Base-by-base conservation (phyloP, 2,329 filamentous ascomycete species). In the Cladosporium austrohemisphaericum region DNA sequence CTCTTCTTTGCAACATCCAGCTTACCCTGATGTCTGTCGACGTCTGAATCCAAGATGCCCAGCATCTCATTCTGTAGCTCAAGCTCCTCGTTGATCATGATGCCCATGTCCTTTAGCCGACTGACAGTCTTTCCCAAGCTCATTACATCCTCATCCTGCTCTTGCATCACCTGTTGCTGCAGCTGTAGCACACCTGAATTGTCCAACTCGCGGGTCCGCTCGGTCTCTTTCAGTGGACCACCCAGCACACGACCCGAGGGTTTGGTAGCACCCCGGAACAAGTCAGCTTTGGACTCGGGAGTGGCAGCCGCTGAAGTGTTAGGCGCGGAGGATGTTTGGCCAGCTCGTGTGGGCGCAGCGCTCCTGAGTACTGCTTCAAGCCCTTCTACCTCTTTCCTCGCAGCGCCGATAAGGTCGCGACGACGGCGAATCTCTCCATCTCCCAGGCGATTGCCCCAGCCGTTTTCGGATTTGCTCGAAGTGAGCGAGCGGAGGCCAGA, bases 81-180 rank as follows among this genome's bases (percentile, higher is more conserved):
- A 49, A 91, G 76, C 71, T 92, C 88, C 41, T 83, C 78, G 55
- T 87, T 79, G 61, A 93, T 91, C 50, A 82, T 77, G 38, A 88
- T 72, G 0, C 87, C 87, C 79, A 92, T 87, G 68, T 90, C 84
- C 62, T 80, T 84, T 71, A 92, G 85, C 51, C 85, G 73, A 40
- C 82, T 73, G 38, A 92, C 83, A 40, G 88, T 83, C 55, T 80
- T 81, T 1, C 79, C 76, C 49, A 93, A 70, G 57, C 81, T 75
- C 14, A 85, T 77, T 2, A 93, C 78, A 58, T 87, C 84, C 58
- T 83, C 66, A 57, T 93, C 88, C 62, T 94, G 88, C 56, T 86
- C 81, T 46, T 76, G 63, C 75, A 92, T 88, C 65, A 88, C 80
- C 61, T 86, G 77, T 58, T 81, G 76, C 67, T 93, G 88, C 53